A percentile compares a stretch with the other conserved stretches of the same genome.
Conservation (phyloP, 305 asterid genomes). For the Fraxinus sp. region DNA sequence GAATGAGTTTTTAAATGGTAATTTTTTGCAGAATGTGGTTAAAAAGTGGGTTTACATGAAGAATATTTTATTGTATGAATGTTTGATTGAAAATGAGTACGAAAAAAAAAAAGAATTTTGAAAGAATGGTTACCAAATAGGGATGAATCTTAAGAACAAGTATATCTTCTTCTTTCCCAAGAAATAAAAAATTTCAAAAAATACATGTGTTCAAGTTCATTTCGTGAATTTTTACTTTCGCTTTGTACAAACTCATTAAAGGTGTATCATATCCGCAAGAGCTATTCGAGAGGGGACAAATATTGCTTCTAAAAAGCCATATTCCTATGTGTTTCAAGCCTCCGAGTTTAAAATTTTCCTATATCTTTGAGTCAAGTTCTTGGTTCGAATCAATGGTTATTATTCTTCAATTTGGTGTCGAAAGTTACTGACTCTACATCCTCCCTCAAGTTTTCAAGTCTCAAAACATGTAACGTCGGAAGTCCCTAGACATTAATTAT, state of each 20-base stretch:
- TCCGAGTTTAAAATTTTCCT: not conserved
- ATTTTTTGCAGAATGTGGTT: no score
- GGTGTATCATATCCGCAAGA: not conserved
- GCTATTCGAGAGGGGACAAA: not conserved
- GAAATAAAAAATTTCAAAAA: not conserved
- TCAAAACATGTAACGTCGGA: no score
- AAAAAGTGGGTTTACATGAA: no score
- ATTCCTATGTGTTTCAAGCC: not conserved
- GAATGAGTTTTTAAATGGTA: no score
- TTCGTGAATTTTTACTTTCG: not conserved
- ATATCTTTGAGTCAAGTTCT: not conserved
- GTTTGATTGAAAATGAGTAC: no score
- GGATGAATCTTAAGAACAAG: not conserved
- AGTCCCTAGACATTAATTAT: no score
- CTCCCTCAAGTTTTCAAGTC: no score
- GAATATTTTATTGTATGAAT: no score
- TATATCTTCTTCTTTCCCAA: not conserved
- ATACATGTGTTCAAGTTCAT: not conserved
- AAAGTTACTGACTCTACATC: not conserved
- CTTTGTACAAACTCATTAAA: not conserved
- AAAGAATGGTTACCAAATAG: no score
- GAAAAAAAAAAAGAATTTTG: no score
- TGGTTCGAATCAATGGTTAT: not conserved
- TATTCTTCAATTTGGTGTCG: not conserved
- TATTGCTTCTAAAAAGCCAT: not conserved